Base-by-base conservation (phyloP, 169 alveolate species). In the Eimeria praecox region DNA sequence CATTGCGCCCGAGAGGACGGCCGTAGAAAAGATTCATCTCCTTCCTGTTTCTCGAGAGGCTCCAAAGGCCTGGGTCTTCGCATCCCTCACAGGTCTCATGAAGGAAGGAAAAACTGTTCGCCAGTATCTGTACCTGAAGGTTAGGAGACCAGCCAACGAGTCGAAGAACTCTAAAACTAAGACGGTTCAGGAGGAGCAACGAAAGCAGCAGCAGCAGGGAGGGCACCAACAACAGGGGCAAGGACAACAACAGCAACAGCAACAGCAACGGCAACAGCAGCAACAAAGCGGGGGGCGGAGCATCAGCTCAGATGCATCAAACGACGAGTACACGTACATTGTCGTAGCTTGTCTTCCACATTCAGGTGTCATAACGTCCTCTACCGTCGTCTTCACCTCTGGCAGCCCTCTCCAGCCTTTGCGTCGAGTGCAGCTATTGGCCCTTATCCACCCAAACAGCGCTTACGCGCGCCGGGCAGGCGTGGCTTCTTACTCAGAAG, bases 391-490 rank as follows among this genome's bases (percentile, higher is more conserved):
- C 20, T 93, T 83, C 66, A 73, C 90, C 5, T 42, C 92, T 6
- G 96, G 96, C 0, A 33, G 66, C 8, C 96, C 96, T 33, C 80
- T 93, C 49, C 56, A 93, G 94, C 96, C 94, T 16, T 86, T 93
- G 85, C 96, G 96, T 44, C 92, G 96, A 12, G 94, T 93, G 56
- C 96, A 93, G 94, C 94, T 93, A 33, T 59, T 93, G 49, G 96
- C 96, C 22, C 96, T 93, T 33, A 92, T 93, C 62, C 96, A 93
- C 87, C 96, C 96, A 56, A 93, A 93, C 54, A 80, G 94, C 62
- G 73, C 96, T 5, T 93, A 93, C 16, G 96, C 90, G 6, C 86
- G 94, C 12, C 59, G 94, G 64, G 96, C 96, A 9, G 96, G 96
- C 27, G 90, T 93, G 54, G 66, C 89, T 20, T 49, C 90, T n/a